These are phyloP conservation scores for Neospora caninum DNA, from an alignment of 169 alveolate genomes.

Conservation along the genomic window DNA sequence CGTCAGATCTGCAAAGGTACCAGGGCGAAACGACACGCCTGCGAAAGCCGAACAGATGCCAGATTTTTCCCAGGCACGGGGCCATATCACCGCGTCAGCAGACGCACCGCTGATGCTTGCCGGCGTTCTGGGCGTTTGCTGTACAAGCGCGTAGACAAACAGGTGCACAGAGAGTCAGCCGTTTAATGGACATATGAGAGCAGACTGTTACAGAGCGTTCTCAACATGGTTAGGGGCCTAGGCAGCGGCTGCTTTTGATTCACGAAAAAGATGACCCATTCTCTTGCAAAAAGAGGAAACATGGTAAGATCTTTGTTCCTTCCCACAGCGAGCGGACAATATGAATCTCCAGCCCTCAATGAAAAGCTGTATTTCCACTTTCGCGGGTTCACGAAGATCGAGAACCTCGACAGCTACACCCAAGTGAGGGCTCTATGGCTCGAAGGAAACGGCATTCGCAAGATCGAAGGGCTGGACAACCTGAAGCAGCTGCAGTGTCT, in stretches of 20 bases:
- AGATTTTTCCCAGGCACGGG: no score
- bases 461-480: constrained; percentile 85
- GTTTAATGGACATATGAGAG: no score
- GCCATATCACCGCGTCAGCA: no score
- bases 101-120: no score
- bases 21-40: background rate
- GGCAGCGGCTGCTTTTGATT: no score
- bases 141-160: no score
- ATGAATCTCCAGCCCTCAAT: constrained; percentile 90
- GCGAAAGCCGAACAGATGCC: no score
- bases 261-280: no score
- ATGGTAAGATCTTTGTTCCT: background rate
- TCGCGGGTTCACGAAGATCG: constrained; percentile 89
- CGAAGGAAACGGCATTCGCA: constrained; percentile 91
- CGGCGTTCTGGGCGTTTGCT: no score
- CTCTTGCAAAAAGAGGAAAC: background rate
- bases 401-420: constrained; percentile 86
- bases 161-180: no score
- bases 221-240: no score
- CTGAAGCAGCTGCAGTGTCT: constrained; percentile 86
- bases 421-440: constrained; percentile 91
- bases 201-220: no score
- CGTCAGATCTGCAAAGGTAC: constrained; percentile 26
- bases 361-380: constrained; percentile 92
- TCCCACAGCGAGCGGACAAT: constrained; percentile 76